Base-by-base conservation (phyloP, 371 early-diverging fungal genomes). In the Actinomortierella ambigua region DNA sequence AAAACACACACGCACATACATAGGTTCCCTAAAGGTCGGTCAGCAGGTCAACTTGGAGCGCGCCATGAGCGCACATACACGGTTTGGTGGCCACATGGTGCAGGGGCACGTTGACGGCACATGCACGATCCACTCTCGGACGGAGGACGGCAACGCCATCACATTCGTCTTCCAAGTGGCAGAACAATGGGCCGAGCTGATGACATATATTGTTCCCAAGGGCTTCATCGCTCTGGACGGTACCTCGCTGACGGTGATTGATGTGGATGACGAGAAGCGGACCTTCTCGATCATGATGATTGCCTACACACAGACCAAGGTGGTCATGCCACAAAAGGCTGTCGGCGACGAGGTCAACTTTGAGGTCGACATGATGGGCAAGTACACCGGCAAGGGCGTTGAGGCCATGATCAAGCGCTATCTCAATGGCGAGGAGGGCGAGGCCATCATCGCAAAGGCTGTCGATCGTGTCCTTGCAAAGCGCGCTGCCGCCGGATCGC, bases 71-170 rank as follows among this genome's bases (percentile, higher is more conserved):
- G 87, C 90, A 4, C 84, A 82, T 23, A 92, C 92, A 48, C 88
- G 98, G 15, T 93, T 95, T 65, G 98, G 98, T 46, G 98, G 98
- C 0, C 98, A 98, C 76, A 89, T 96, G 81, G 98, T 98, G 24
- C 97, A 96, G 77, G 98, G 97, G 6, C 98, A 98, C 73, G 93
- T 98, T 46, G 98, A 98, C 69, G 82, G 85, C 18, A 93, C 95
- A 0, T 92, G 91, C 27, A 81, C 82, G 20, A 89, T 98, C 50
- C 65, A 82, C 29, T 73, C 80, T 27, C 83, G 89, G n/a, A 87
- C 81, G 4, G 93, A 92, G 14, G 98, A 98, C 62, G 93, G 85
- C 22, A 95, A 96, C 76, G 93, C 96, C 14, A 71, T 96, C 29
- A 87, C 93, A 78, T 85, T 87, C 71, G 91, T 85, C 55, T 88